phyloP scores from a whole-genome alignment of 768 basidiomycete species.

The Russula griseocarnosa region DNA sequence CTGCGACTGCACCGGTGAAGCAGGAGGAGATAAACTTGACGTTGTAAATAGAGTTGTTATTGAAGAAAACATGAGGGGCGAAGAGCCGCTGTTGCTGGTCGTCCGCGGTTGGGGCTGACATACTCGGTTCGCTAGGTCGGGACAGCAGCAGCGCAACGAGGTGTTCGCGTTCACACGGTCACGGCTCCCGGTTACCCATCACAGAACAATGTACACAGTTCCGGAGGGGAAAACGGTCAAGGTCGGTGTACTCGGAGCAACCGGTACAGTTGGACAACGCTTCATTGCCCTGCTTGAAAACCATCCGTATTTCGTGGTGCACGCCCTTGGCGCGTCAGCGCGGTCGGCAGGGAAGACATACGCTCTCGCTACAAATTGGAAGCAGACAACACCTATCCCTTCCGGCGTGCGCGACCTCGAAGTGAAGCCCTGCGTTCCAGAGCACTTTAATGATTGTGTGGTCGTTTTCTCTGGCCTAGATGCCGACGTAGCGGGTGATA shows the following conservation, averaged over 20 bases:
- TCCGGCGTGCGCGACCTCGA: constrained; percentile 53
- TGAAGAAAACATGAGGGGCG: constrained; percentile 60
- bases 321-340: constrained; percentile 83
- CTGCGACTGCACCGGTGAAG: constrained; percentile 83
- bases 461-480: constrained; percentile 96
- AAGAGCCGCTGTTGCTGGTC: constrained; percentile 58
- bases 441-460: constrained; percentile 73
- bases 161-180: neutral
- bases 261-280: constrained; percentile 93
- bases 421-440: constrained; percentile 73
- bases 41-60: constrained; percentile 51
- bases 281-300: constrained; percentile 83
- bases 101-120: constrained; percentile 35
- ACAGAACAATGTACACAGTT: constrained; percentile 21
- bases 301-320: constrained; percentile 89
- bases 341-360: constrained; percentile 86
- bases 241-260: constrained; percentile 83
- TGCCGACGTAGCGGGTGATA: constrained; percentile 89
- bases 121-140: neutral
- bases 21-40: constrained; percentile 80
- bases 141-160: neutral
- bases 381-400: constrained; percentile 78
- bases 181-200: neutral
- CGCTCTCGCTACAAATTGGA: constrained; percentile 74
- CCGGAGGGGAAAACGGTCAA: constrained; percentile 34